phyloP scores from a whole-genome alignment of 2,329 filamentous ascomycete species.

The Ceratocystis colombiana region DNA sequence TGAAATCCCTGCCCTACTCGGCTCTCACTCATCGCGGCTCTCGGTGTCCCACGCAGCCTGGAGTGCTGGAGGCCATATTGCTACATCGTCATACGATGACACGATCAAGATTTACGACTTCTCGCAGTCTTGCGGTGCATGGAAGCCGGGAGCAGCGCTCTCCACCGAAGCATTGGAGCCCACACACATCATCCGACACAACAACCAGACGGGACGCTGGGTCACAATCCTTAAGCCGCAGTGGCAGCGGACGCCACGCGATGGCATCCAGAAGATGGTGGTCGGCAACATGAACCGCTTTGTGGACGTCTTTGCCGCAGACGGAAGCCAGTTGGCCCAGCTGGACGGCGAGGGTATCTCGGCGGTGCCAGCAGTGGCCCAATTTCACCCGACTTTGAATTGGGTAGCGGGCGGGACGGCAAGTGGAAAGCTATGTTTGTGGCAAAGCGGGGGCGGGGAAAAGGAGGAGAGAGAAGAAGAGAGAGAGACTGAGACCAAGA shows the following conservation, averaged over 20 bases:
- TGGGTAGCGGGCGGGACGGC: constrained; percentile 91
- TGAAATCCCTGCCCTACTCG: constrained; percentile 57
- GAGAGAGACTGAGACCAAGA: neutral
- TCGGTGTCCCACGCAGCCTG: constrained; percentile 91
- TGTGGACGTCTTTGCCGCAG: constrained; percentile 75
- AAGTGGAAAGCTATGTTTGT: constrained; percentile 84
- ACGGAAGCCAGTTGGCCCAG: constrained; percentile 81
- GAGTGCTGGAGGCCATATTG: constrained; percentile 73
- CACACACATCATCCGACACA: constrained; percentile 61
- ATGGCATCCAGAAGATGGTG: constrained; percentile 74
- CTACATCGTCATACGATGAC: constrained; percentile 90
- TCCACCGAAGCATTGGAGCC: constrained; percentile 57
- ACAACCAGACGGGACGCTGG: constrained; percentile 93
- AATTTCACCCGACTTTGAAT: constrained; percentile 76
- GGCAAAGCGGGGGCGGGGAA: constrained; percentile 36
- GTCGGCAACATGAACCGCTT: constrained; percentile 98
- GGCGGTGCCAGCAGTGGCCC: constrained; percentile 83
- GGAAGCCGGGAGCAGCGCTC: constrained; percentile 50
- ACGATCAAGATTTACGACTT: constrained; percentile 89
- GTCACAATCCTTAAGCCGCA: constrained; percentile 74
- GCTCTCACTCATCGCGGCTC: constrained; percentile 69
- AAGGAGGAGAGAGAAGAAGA: neutral
- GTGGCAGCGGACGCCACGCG: constrained; percentile 73
- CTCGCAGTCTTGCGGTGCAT: constrained; percentile 44
- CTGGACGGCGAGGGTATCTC: constrained; percentile 82